Percentiles rank a stretch among this genome's conserved stretches.
Conservation (phyloP, 768 basidiomycete species). For the Mycena capillaripes region DNA sequence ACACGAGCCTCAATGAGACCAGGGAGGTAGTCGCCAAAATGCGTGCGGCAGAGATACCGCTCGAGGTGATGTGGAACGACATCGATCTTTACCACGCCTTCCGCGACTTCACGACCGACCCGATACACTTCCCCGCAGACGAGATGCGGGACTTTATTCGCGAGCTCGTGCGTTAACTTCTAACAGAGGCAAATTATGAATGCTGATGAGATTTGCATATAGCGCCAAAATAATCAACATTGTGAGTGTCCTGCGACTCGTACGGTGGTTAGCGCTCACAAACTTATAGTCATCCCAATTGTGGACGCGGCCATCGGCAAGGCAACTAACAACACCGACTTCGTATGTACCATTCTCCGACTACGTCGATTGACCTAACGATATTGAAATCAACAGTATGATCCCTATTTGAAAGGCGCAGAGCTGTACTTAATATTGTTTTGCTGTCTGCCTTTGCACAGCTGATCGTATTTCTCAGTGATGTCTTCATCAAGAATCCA, state of each 20-base stretch:
- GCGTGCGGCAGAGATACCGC: conserved; percentile 80
- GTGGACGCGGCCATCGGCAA: conserved; percentile 74
- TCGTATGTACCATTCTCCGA: conserved; percentile 62
- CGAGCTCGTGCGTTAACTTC: conserved; percentile 61
- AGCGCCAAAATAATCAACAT: conserved; percentile 59
- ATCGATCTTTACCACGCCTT: conserved; percentile 80
- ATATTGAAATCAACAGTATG: conserved; percentile 64
- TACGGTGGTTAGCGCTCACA: background rate
- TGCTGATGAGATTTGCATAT: conserved; percentile 1
- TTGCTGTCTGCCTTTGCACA: too few species aligned
- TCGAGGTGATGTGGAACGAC: conserved; percentile 90
- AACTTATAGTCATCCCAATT: conserved; percentile 73
- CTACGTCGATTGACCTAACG: background rate
- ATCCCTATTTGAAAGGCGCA: conserved; percentile 75
- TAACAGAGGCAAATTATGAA: background rate
- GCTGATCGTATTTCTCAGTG: too few species aligned
- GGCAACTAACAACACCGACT: conserved; percentile 70
- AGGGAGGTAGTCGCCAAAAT: conserved; percentile 59
- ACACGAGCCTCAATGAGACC: conserved; percentile 46
- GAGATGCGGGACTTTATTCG: conserved; percentile 68
- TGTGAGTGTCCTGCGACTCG: conserved; percentile 46
- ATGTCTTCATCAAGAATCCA: conserved; percentile 81
- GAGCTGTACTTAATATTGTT: too few species aligned
- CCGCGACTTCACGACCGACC: conserved; percentile 79
- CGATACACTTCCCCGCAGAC: conserved; percentile 69